Percentiles rank a stretch among this genome's conserved stretches.
Conservation (phyloP, 257 asterid genomes). For the Coffea eugenioides region DNA sequence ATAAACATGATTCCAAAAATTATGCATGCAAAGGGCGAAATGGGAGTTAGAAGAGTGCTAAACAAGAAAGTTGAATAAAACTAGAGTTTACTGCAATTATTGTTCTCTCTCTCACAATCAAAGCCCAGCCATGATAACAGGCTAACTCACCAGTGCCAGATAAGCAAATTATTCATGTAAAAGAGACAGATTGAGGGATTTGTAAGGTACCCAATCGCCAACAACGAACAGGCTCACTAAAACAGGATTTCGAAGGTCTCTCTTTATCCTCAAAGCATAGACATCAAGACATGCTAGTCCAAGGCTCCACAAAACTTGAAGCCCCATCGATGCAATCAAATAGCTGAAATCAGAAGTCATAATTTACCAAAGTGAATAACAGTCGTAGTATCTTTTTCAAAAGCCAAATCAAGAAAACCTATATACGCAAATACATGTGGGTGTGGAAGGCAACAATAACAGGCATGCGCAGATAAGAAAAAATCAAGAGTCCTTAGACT, state of each 20-base stretch:
- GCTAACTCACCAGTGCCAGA: background rate
- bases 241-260: conserved; percentile 77
- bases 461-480: background rate
- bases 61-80: background rate
- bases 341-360: conserved; percentile 51
- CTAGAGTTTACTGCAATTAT: background rate
- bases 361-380: conserved; percentile 4
- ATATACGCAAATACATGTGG: background rate
- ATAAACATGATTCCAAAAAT: background rate
- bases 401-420: background rate
- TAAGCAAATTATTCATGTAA: too few species aligned
- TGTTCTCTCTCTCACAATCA: background rate
- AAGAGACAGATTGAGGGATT: conserved; percentile 8
- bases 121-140: background rate
- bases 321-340: conserved; percentile 94
- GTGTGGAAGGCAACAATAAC: conserved; percentile 3
- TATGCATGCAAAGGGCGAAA: background rate
- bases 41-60: background rate
- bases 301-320: conserved; percentile 91
- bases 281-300: conserved; percentile 85
- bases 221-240: conserved; percentile 88
- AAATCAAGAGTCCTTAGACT: background rate
- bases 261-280: conserved; percentile 69
- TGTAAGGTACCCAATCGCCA: conserved; percentile 81
- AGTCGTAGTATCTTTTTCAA: background rate